A percentile compares a stretch with the other conserved stretches of the same genome.
phyloP scores from a whole-genome alignment of 208 protist species.

The Kentomonas sorsogonicus region DNA sequence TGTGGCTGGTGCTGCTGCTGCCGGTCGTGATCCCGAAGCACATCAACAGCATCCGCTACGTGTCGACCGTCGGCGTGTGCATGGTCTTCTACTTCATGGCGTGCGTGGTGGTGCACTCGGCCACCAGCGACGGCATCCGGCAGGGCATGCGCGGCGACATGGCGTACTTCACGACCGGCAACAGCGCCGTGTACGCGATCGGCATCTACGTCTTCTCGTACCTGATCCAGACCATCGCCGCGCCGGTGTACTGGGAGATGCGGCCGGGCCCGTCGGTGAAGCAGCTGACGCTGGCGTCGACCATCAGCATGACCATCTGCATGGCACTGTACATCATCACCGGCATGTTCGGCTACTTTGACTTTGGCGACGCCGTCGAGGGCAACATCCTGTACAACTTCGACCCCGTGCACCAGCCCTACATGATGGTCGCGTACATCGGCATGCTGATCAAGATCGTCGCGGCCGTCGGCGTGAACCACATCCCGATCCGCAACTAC shows the following conservation, averaged over 20 bases:
- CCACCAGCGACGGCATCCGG: slow-evolving; percentile 26
- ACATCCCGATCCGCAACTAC: slow-evolving; percentile 54
- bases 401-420: slow-evolving; percentile 44
- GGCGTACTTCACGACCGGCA: slow-evolving; percentile 38
- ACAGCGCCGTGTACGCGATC: slow-evolving; percentile 44
- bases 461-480: slow-evolving; percentile 56
- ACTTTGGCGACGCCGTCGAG: slow-evolving; percentile 48
- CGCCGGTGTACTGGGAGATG: slow-evolving; percentile 57
- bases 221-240: slow-evolving; percentile 63
- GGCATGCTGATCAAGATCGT: slow-evolving; percentile 68
- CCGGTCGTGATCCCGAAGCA: slow-evolving; percentile 59
- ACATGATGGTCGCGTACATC: slow-evolving; percentile 66
- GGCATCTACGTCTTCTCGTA: slow-evolving; percentile 74
- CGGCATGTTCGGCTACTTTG: slow-evolving; percentile 72
- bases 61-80: slow-evolving; percentile 51
- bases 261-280: slow-evolving; percentile 20
- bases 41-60: slow-evolving; percentile 77
- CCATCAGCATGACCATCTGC: slow-evolving; percentile 50
- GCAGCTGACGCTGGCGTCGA: slow-evolving; percentile 39
- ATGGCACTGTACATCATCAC: slow-evolving; percentile 56
- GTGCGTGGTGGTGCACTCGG: slow-evolving; percentile 46
- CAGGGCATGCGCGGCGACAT: slow-evolving; percentile 29
- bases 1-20: slow-evolving; percentile 64
- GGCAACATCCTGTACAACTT: slow-evolving; percentile 56
- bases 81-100: slow-evolving; percentile 74